Conservation (phyloP, 108 stramenopile species). For the Craspedostauros australis region DNA sequence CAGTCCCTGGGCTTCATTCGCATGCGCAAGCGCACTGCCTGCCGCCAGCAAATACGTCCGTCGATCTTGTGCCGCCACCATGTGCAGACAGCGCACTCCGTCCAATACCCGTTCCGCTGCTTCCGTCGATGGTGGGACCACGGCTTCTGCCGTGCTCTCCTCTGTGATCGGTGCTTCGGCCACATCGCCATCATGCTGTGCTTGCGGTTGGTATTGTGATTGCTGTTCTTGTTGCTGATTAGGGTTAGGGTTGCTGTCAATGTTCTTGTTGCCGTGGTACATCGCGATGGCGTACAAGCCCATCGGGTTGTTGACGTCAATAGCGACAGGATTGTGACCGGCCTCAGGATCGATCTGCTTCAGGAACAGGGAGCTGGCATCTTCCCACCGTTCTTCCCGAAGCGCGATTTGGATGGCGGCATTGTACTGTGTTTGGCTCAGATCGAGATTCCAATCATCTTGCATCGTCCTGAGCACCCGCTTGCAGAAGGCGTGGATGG, state of each 20-base stretch:
- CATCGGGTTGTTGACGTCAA: constrained; percentile 29
- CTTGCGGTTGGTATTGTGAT: neutral
- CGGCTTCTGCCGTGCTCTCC: too few relatives aligned
- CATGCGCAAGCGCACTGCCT: constrained; percentile 73
- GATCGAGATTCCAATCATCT: constrained; percentile 45
- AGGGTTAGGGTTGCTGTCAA: neutral
- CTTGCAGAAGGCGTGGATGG: neutral
- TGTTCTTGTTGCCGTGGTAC: constrained; percentile 7
- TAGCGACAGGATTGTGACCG: constrained; percentile 33
- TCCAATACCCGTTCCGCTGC: constrained; percentile 54
- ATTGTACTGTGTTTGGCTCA: constrained; percentile 46
- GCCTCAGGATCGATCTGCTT: constrained; percentile 56
- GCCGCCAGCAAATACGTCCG: constrained; percentile 59
- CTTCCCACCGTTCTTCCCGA: constrained; percentile 49
- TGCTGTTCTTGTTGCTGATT: neutral
- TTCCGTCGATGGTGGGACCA: constrained; percentile 5
- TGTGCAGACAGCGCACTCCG: constrained; percentile 57
- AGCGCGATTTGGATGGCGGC: constrained; percentile 46
- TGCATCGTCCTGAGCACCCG: constrained; percentile 31
- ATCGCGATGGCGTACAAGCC: constrained; percentile 62
- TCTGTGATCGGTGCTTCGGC: too few relatives aligned
- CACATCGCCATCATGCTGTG: constrained; percentile 2
- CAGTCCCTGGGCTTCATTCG: too few relatives aligned
- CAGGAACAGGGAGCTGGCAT: constrained; percentile 55
- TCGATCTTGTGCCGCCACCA: constrained; percentile 72